These are phyloP conservation scores for Dalbergia oliveri DNA, from an alignment of 306 rosid genomes.

Conservation along the genomic window DNA sequence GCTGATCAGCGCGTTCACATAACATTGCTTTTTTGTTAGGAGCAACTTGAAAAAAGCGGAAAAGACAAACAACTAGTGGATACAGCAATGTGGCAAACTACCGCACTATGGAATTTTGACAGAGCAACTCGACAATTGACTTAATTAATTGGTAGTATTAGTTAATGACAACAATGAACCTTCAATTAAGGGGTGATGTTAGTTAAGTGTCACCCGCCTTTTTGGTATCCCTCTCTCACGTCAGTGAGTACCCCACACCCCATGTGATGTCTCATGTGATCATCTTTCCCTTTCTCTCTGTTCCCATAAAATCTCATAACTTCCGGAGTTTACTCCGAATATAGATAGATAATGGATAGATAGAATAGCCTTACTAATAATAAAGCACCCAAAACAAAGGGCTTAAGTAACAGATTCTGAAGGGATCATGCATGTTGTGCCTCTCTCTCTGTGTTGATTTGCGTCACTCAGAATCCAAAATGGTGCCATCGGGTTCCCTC, in stretches of 20 bases:
- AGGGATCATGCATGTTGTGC: background rate
- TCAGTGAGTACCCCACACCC: conserved; percentile 23
- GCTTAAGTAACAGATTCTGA: conserved; percentile 27
- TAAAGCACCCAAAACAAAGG: background rate
- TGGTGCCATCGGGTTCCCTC: conserved; percentile 48
- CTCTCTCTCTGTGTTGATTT: background rate
- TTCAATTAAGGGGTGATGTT: too few species aligned
- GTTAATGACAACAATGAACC: too few species aligned
- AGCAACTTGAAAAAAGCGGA: background rate
- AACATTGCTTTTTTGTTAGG: too few species aligned
- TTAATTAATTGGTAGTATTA: background rate
- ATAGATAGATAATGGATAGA: background rate
- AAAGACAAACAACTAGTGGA: background rate
- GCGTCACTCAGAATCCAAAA: conserved; percentile 41
- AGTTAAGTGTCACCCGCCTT: conserved; percentile 59
- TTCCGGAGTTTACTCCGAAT: conserved; percentile 14
- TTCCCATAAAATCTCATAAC: background rate
- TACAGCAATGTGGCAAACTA: too few species aligned
- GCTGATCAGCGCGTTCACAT: too few species aligned
- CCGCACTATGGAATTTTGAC: too few species aligned
- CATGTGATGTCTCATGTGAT: background rate
- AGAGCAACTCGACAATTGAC: background rate
- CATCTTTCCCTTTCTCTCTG: background rate
- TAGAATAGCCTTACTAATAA: conserved; percentile 4
- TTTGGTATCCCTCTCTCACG: conserved; percentile 44